Conservation (phyloP, 495 filamentous ascomycete genomes). For the Penicillium verhagenii region DNA sequence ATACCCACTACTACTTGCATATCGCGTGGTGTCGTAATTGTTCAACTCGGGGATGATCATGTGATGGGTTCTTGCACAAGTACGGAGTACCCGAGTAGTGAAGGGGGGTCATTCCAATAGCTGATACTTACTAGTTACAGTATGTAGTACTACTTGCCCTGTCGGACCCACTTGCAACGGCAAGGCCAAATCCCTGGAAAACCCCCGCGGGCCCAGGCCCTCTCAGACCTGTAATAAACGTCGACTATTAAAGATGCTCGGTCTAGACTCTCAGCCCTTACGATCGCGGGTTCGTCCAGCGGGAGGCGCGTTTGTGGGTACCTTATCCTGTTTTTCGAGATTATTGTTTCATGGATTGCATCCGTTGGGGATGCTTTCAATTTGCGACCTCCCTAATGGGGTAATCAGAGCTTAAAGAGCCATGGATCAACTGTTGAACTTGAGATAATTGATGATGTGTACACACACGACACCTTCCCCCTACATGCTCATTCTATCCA, state of each 20-base stretch:
- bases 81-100: too few species aligned
- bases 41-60: too few species aligned
- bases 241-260: not conserved
- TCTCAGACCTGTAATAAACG: not conserved
- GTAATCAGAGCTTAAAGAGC: not conserved
- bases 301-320: conserved; percentile 1
- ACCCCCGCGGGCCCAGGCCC: conserved; percentile 9
- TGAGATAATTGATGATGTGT: conserved; percentile 7
- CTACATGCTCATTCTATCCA: conserved; percentile 2
- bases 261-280: conserved; percentile 9
- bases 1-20: too few species aligned
- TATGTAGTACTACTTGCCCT: too few species aligned
- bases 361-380: not conserved
- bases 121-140: too few species aligned
- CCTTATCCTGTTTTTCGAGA: not conserved
- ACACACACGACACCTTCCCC: conserved; percentile 4
- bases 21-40: too few species aligned
- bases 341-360: not conserved
- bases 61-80: too few species aligned
- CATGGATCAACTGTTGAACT: not conserved
- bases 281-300: conserved; percentile 6
- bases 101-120: too few species aligned
- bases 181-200: not conserved
- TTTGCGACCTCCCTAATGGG: not conserved
- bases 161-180: not conserved